These are phyloP conservation scores for Byssochlamys sp. DNA, from an alignment of 2,329 filamentous ascomycete genomes.

Conservation along the genomic window DNA sequence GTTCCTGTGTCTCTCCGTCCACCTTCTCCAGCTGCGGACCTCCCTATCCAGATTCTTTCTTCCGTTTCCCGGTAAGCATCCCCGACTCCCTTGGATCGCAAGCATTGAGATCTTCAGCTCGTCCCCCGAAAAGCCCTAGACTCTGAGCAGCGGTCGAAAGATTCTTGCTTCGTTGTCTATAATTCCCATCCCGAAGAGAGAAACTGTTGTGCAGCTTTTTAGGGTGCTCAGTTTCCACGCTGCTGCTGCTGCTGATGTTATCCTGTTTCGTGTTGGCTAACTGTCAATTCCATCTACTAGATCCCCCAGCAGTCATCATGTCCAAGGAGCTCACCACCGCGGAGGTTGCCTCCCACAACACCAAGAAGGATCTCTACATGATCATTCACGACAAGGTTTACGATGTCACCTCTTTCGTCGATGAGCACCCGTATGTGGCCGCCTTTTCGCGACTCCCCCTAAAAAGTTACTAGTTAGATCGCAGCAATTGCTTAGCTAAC, in stretches of 20 bases:
- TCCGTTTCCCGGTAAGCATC: constrained; percentile 7
- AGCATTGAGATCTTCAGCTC: not conserved
- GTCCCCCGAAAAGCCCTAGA: not conserved
- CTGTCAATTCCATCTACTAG: not conserved
- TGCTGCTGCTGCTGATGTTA: constrained; percentile 2
- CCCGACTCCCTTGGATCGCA: constrained; percentile 8
- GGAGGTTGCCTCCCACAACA: constrained; percentile 75
- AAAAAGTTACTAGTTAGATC: not conserved
- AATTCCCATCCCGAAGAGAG: not conserved
- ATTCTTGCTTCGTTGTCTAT: not conserved
- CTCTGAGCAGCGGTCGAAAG: not conserved
- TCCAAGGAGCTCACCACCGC: constrained; percentile 61
- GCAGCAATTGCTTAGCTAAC: constrained; percentile 3
- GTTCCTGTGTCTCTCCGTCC: not conserved
- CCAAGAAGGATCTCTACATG: constrained; percentile 84
- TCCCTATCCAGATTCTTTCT: constrained; percentile 8
- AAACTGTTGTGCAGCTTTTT: not conserved
- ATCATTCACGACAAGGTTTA: constrained; percentile 97
- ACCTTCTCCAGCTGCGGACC: constrained; percentile 4
- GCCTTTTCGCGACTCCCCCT: constrained; percentile 1
- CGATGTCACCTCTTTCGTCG: constrained; percentile 76
- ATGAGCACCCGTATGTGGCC: constrained; percentile 77
- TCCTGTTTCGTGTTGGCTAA: not conserved
- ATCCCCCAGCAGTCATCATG: constrained; percentile 31
- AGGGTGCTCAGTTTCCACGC: not conserved